These are phyloP conservation scores for Ziziphus jujuba DNA, from an alignment of 306 rosid genomes.

Conservation along the genomic window DNA sequence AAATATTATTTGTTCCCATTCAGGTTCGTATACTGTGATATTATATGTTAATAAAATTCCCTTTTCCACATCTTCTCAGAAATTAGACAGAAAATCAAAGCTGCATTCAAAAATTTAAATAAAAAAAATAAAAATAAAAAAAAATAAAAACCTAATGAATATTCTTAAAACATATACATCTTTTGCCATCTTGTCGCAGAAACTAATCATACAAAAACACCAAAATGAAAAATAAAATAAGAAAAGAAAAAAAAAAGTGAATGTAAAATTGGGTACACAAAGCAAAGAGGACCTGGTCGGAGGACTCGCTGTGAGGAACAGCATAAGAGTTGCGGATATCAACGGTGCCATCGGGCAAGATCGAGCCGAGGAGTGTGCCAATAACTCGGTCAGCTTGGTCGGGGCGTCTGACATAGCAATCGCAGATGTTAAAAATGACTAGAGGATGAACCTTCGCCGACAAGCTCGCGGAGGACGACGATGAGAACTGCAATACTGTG, in stretches of 20 bases:
- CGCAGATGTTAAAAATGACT: slow-evolving; percentile 84
- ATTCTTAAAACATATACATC: too few species aligned
- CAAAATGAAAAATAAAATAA: neutral
- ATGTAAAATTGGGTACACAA: neutral
- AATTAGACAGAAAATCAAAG: neutral
- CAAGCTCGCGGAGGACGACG: slow-evolving; percentile 55
- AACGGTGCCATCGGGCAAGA: slow-evolving; percentile 75
- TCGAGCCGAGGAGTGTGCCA: slow-evolving; percentile 86
- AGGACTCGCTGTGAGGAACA: slow-evolving; percentile 83
- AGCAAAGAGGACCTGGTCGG: slow-evolving; percentile 59
- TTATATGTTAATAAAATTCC: too few species aligned
- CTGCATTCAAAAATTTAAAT: too few species aligned
- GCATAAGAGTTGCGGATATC: slow-evolving; percentile 90
- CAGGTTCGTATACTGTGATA: too few species aligned
- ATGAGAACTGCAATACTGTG: slow-evolving; percentile 66
- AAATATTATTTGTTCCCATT: too few species aligned
- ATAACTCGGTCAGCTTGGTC: slow-evolving; percentile 93
- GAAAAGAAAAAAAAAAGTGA: too few species aligned
- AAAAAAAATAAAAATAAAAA: too few species aligned
- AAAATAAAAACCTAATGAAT: too few species aligned
- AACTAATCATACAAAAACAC: too few species aligned
- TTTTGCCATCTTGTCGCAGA: too few species aligned
- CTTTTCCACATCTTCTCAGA: neutral
- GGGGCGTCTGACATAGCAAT: slow-evolving; percentile 83
- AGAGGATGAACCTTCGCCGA: slow-evolving; percentile 82